Evolutionary conservation across 1,284 basidiomycete genomes (phyloP).

Genomic region (Pterula multifida): DNA sequence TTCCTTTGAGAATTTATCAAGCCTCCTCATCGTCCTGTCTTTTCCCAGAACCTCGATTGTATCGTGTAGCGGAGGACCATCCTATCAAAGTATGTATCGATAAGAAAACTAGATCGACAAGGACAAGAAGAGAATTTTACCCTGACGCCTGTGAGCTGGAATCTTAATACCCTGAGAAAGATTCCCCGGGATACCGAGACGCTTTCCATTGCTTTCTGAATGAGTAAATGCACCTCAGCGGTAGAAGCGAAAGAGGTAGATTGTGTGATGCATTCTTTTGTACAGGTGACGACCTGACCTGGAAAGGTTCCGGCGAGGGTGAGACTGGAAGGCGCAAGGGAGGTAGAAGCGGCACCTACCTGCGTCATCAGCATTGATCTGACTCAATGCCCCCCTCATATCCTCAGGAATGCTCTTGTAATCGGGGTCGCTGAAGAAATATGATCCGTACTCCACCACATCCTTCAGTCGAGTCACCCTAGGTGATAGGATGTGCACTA

Average conservation of each 20-base stretch:
- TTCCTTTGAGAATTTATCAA: not conserved
- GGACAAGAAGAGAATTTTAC: not conserved
- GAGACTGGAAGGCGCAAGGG: not conserved
- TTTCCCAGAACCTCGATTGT: not conserved
- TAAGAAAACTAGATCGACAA: not conserved
- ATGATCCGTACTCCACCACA: not conserved
- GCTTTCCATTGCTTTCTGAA: not conserved
- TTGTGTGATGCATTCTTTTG: not conserved
- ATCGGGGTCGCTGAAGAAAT: not conserved
- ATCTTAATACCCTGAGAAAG: not conserved
- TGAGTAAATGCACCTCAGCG: not conserved
- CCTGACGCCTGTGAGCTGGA: not conserved
- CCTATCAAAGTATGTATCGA: no score
- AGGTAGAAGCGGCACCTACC: not conserved
- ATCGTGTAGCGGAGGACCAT: not conserved
- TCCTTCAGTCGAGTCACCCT: slow-evolving; percentile 13
- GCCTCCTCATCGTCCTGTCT: not conserved
- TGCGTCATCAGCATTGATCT: not conserved
- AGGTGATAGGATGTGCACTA: slow-evolving; percentile 19
- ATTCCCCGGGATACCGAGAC: not conserved
- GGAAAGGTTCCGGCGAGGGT: not conserved
- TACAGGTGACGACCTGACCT: not conserved
- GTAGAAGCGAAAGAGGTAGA: not conserved
- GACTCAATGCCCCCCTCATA: not conserved
- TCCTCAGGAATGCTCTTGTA: not conserved